These are phyloP conservation scores for Zymoseptoria brevis DNA, from an alignment of 2,329 filamentous ascomycete genomes.

Conservation along the genomic window DNA sequence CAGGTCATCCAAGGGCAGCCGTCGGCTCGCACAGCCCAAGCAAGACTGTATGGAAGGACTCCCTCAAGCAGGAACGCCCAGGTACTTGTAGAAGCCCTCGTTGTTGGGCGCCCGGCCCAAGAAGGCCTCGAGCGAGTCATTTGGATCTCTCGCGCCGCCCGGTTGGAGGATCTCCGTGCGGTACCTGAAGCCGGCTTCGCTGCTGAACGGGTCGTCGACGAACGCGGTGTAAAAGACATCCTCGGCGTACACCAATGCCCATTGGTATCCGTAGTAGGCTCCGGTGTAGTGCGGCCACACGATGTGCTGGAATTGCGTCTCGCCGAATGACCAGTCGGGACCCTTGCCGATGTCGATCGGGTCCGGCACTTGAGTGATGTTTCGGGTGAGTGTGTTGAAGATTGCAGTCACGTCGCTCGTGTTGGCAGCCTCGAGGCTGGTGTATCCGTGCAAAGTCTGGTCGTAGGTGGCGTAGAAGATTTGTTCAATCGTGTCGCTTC, in stretches of 20 bases:
- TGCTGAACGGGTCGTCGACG: not conserved
- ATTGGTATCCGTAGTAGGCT: not conserved
- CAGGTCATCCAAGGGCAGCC: not conserved
- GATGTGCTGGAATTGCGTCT: not conserved
- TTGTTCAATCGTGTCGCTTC: not conserved
- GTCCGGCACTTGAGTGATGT: not conserved
- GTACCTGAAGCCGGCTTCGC: not conserved
- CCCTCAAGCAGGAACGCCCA: not conserved
- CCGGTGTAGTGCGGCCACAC: not conserved
- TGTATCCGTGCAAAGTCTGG: not conserved
- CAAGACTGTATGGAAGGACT: not conserved
- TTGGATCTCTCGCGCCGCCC: not conserved
- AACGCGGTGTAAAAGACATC: not conserved
- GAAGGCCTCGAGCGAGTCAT: not conserved
- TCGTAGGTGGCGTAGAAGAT: not conserved
- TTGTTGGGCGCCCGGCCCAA: not conserved
- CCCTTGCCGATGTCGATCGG: not conserved
- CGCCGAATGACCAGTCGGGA: not conserved
- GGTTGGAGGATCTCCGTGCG: not conserved
- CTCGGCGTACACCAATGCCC: not conserved
- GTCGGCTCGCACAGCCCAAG: not conserved
- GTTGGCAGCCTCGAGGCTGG: not conserved
- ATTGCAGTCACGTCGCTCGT: not conserved
- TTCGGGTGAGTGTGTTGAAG: not conserved
- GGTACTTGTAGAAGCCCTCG: not conserved